Base-by-base conservation (phyloP, 2,329 filamentous ascomycete genomes). In the Paracorniculantispora psalliotae region DNA sequence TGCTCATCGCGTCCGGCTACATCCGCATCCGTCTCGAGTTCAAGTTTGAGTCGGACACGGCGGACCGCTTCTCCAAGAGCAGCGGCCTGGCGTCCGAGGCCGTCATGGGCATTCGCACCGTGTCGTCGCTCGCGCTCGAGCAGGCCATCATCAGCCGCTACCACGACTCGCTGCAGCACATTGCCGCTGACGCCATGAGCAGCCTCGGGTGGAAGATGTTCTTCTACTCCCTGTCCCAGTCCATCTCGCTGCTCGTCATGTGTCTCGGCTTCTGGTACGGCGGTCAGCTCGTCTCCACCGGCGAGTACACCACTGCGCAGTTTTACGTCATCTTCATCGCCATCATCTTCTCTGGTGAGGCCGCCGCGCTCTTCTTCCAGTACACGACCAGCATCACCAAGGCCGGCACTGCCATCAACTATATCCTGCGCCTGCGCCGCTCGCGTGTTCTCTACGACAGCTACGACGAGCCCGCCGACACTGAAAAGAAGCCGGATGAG, bases 321-420 rank as follows among this genome's bases (percentile, higher is more conserved):
- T 82, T 81, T 66, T 81, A 81, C 64, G 71, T 77, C 37, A 74
- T 80, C 33, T 82, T 82, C 65, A 76, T 80, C 59, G 77, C 79
- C 21, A 71, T 81, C 17, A 69, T 82, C 23, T 81, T 76, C 61
- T 75, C 75, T 0, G 75, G 72, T 4, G 72, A 79, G 71, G 71
- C 75, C 5, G 71, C 75, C 2, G 72, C 73, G 3, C 62, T 66
- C 43, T 63, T 79, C n/a, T 79, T 79, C 64, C 71, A 79, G 48
- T 78, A 80, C 63, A 75, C 75, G 2, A 80, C 79, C 4, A 81
- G 76, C 62, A 75, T 85, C 56, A 81, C 78, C 56, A 81, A 80
- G 63, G 79, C 78, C 0, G 70, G 72, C 33, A 68, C 70, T 1
- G 76, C 78, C 4, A 77, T 78, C 37, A 81, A 80, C 68, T 80